Evolutionary conservation across 2,329 filamentous ascomycete species (phyloP), one percentile per base, ranked within the genome.

Genomic region (Colletotrichum eleusines): DNA sequence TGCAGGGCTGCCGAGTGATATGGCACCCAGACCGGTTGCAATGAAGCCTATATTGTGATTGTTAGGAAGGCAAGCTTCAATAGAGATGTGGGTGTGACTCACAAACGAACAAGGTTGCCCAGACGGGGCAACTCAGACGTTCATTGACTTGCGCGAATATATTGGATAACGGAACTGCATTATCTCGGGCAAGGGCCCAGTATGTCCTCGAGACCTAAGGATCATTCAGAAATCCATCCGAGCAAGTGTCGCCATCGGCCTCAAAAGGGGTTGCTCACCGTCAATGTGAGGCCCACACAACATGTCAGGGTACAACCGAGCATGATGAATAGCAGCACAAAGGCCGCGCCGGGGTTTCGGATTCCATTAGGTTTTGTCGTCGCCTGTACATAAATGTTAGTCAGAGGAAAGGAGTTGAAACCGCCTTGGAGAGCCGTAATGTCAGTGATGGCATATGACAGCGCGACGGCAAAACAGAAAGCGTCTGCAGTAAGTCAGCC

Each of bases 381-480:
- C 0, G 86, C 86, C 78, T 88, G 86, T 33, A 79, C 82, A 77
- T 92, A 92, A 72, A 92, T 89, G 58, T 87, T 87, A 5, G 89
- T 88, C 16, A 92, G 84, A 0, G 90, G 90, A 74, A 89, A 90
- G 3, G 84, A 83, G 75, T 86, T 84, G 78, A 84, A 82, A 23
- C 81, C 82, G 46, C 76, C 77, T 75, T 88, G 84, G 26, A 91
- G 83, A 5, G 83, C 82, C 60, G 83, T 79, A 26, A 91, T 81
- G 75, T 89, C 85, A 64, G 84, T 86, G 73, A 90, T 86, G 58
- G 84, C 81, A 78, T 91, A 90, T 71, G 88, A 79, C 53, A 86
- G 72, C 8, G 83, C 79, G 50, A 88, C 83, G 28, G 86, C 81
- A 73, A 87, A 86, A 70, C 83, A 76, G 61, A 88, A 87, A 0